A percentile compares a stretch with the other conserved stretches of the same genome.
phyloP scores from a whole-genome alignment of 208 protist species.

The Histomonas meleagridis region DNA sequence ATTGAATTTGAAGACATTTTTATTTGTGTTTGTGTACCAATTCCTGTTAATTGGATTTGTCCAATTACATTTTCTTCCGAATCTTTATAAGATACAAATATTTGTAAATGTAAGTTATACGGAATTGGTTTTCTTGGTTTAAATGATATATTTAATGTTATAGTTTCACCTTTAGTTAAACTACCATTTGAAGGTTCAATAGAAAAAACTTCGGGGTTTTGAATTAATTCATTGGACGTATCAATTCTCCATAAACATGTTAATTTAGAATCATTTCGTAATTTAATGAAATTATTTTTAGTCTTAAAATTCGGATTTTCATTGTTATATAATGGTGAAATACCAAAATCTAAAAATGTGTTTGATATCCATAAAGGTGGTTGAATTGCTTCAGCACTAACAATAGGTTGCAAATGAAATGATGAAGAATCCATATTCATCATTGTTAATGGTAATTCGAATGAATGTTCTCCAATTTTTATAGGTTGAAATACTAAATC shows the following conservation, averaged over 20 bases:
- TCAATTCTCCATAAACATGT: background rate
- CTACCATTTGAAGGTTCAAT: background rate
- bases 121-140: background rate
- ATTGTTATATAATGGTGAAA: background rate
- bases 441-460: conserved; percentile 29
- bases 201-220: background rate
- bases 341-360: background rate
- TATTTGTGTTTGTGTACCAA: background rate
- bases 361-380: background rate
- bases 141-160: background rate
- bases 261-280: background rate
- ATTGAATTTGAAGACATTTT: background rate
- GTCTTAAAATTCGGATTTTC: background rate
- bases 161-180: background rate
- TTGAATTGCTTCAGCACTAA: background rate
- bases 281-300: background rate
- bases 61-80: background rate
- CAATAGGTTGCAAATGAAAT: conserved; percentile 29
- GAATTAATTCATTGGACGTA: background rate
- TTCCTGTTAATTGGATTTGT: background rate
- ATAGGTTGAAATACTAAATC: conserved; percentile 16
- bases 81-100: background rate
- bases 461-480: background rate
- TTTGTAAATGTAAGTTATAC: background rate
- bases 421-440: conserved; percentile 20